phyloP scores from a whole-genome alignment of 225 moss, liverwort and hornwort species.

The Rhytidiadelphus loreus region DNA sequence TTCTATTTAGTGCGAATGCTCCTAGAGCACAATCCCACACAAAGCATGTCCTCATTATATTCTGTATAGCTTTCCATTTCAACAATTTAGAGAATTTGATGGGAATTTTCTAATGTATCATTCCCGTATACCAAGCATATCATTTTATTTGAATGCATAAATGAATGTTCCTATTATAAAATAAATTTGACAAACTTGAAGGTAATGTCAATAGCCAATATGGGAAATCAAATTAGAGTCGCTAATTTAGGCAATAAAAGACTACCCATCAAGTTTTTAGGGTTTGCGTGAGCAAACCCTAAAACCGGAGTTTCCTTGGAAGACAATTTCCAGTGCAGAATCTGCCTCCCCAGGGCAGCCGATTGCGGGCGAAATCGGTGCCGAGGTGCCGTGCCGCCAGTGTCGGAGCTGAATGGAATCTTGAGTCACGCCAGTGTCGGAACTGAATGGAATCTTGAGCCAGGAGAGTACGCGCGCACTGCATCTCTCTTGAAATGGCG shows the following conservation, averaged over 20 bases:
- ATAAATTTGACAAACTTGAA: background rate
- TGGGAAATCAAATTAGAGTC: background rate
- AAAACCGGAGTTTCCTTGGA: background rate
- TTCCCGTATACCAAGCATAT: rapidly evolving
- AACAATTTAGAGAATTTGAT: background rate
- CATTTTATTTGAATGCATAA: background rate
- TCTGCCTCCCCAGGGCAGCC: background rate
- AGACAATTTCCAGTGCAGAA: background rate
- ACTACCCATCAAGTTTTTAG: background rate
- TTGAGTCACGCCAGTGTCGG: background rate
- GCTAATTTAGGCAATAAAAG: background rate
- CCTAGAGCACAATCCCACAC: background rate
- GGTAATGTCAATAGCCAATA: background rate
- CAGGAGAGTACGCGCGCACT: background rate
- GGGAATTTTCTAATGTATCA: rapidly evolving
- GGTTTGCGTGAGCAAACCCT: rapidly evolving
- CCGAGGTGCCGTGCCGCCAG: background rate
- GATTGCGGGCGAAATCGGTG: background rate
- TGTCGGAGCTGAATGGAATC: background rate
- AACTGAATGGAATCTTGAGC: background rate
- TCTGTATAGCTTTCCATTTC: background rate
- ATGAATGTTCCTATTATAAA: no score
- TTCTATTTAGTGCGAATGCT: background rate
- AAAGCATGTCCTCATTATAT: background rate
- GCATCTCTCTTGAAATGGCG: no score